Evolutionary conservation across 768 basidiomycete genomes (phyloP).

Genomic region (Pulveroboletus sp.): DNA sequence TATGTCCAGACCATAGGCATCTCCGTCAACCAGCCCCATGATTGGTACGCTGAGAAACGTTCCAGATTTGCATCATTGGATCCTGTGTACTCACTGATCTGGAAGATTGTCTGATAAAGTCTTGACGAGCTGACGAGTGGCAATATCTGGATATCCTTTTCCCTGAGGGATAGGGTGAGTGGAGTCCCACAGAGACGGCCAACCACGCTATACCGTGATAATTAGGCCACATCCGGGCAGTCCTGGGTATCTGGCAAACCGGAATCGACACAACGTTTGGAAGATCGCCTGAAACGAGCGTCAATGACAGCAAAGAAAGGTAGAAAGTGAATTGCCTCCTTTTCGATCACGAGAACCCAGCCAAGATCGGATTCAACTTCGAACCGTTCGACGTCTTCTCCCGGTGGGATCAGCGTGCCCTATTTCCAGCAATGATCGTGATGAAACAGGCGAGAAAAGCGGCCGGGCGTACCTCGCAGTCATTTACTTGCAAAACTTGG

Average conservation of each 20-base stretch:
- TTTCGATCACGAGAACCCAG: constrained; percentile 90
- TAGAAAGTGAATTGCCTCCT: constrained; percentile 58
- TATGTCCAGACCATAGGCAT: constrained; percentile 91
- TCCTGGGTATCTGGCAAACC: constrained; percentile 44
- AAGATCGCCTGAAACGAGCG: constrained; percentile 74
- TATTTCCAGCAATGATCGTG: constrained; percentile 26
- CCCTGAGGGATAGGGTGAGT: constrained; percentile 50
- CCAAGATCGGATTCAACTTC: constrained; percentile 48
- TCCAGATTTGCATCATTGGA: background rate
- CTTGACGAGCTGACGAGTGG: constrained; percentile 81
- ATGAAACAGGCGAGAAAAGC: background rate
- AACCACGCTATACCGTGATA: constrained; percentile 58
- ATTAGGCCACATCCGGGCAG: constrained; percentile 66
- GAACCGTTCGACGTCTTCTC: constrained; percentile 66
- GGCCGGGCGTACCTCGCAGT: constrained; percentile 49
- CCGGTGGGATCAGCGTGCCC: constrained; percentile 74
- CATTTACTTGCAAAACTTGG: constrained; percentile 45
- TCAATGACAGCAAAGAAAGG: background rate
- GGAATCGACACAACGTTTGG: constrained; percentile 68
- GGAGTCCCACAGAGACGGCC: background rate
- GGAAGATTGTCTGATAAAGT: constrained; percentile 67
- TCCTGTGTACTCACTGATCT: constrained; percentile 39
- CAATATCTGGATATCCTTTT: constrained; percentile 94
- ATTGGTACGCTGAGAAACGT: constrained; percentile 60
- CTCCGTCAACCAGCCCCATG: constrained; percentile 79